Evolutionary conservation across 192 early-diverging fungal species (phyloP), one percentile per base, ranked within the genome.

Genomic region (Diversispora eburnea): DNA sequence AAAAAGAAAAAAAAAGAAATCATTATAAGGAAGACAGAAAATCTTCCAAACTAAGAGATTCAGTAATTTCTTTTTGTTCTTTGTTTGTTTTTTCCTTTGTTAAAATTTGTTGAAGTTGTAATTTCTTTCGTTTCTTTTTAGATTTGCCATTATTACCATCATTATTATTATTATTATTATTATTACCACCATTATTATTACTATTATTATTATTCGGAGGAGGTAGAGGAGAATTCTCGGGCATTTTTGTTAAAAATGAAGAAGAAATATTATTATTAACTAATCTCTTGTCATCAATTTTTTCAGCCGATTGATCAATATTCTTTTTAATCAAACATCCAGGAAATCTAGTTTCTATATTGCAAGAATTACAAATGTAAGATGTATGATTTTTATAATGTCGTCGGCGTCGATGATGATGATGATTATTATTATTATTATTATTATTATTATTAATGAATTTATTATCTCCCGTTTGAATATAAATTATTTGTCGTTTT

Each of bases 311-410:
- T n/a, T n/a, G 15, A 12, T 59, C 25, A 6, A 45, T 63, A 63
- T 45, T 42, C 45, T 17, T 46, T n/a, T n/a, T 63, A 5, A 4
- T 17, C 0, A 7, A 75, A 56, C 76, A 78, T 54, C 81, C 81
- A 67, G 64, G 59, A 6, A 77, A 65, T 39, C 79, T 72, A 17
- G 81, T 79, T 10, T 77, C 73, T 3, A 71, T 57, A 49, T 82
- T 46, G 46, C 81, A 82, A 13, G 71, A 51, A 43, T 67, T 72
- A 63, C 81, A 82, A 13, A 76, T 67, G 58, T 82, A 82, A n/a
- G 75, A 70, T 39, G 79, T 39, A 33, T 78, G 68, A 55, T 82
- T 82, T 55, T 76, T 66, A 47, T 47, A 33, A 41, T 13, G 20
- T 41, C 8, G 57, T 62, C 48, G 45, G 6, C 17, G 52, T 33